Evolutionary conservation across 352 stramenopile genomes (phyloP), one percentile per base, ranked within the genome.

Genomic region (Phytophthora rubi): DNA sequence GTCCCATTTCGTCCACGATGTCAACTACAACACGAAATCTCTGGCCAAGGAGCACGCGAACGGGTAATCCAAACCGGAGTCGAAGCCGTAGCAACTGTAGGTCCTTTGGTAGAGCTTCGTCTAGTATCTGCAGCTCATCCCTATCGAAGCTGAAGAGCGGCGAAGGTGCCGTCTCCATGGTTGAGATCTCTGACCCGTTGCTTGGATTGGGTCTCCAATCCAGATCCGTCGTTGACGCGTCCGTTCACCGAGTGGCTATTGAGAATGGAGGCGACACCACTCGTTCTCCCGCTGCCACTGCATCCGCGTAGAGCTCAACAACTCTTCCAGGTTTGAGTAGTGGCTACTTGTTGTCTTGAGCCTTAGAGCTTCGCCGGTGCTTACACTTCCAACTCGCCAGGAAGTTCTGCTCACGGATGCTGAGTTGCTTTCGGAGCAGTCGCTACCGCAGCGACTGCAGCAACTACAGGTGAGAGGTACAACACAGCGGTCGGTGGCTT

Each of bases 1-100:
- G 77, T 10, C 81, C 81, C 81, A 86, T 88, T 65, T 91, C 83
- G 55, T 91, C 71, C 13, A 89, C 80, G 0, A 89, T 28, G 23
- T 89, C 83, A 15, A 89, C 55, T 8, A 69, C 62, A 10, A 88
- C 16, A 8, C 68, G 69, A 57, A 91, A 82, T 21, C 42, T 53
- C 37, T 77, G 48, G 32, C 59, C 73, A 18, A 71, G 2, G 16
- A n/a, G 4, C 0, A 89, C 56, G 12, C 6, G 15, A n/a, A 28
- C 48, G 1, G 79, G 79, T 9, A 80, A 52, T 1, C 73, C 77
- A 55, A 88, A 86, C 35, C 83, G 83, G 16, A 89, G 62, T 3
- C 83, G 77, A 55, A 91, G 73, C 0, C 83, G 73, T 13, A 86
- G 53, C 26, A 90, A 56, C 18, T 72, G 61, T 6, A 80, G 48